Conservation (phyloP, 139 green algal genomes). For the Nannochloris sp. region DNA sequence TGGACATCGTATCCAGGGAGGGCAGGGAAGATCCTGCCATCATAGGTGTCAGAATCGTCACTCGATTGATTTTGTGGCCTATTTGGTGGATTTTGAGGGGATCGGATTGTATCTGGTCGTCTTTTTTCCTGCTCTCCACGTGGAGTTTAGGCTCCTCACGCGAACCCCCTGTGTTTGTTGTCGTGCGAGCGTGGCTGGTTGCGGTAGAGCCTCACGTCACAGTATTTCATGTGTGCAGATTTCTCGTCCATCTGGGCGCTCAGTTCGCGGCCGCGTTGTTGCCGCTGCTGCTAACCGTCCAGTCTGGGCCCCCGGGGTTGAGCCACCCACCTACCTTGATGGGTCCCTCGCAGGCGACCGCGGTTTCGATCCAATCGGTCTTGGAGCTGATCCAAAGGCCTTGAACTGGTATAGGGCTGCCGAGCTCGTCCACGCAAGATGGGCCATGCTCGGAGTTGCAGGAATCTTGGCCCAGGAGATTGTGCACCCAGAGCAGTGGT, state of each 20-base stretch:
- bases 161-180: no score
- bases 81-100: no score
- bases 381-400: conserved; percentile 47
- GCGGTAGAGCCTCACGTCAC: no score
- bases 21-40: no score
- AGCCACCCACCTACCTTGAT: background rate
- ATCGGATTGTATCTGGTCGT: no score
- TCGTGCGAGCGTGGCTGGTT: background rate
- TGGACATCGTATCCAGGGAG: no score
- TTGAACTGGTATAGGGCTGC: conserved; percentile 50
- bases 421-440: conserved; percentile 70
- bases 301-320: background rate
- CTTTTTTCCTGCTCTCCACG: no score
- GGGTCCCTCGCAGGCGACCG: background rate
- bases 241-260: background rate
- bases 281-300: conserved; percentile 4
- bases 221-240: background rate
- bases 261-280: conserved; percentile 1
- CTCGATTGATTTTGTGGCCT: no score
- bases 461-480: conserved; percentile 69
- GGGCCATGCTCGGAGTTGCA: conserved; percentile 83
- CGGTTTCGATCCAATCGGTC: conserved; percentile 55
- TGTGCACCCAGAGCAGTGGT: conserved; percentile 21
- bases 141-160: no score
- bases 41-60: no score